These are phyloP conservation scores for Penicillium verrucosum DNA, from an alignment of 2,329 filamentous ascomycete species.

Conservation along the genomic window DNA sequence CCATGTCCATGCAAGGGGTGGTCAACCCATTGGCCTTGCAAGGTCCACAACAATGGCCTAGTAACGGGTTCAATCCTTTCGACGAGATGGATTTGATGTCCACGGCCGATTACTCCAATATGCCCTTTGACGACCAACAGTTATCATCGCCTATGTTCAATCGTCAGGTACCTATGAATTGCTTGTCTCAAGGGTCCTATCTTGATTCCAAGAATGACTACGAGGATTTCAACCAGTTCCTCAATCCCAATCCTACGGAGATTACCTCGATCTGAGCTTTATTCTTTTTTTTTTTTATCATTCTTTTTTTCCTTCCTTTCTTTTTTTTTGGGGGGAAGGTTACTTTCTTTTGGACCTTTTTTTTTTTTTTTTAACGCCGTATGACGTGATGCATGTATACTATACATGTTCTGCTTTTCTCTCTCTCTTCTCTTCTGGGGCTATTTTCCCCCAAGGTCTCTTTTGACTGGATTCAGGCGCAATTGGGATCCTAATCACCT, in stretches of 20 bases:
- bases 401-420: slow-evolving; percentile 27
- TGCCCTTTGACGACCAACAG: slow-evolving; percentile 34
- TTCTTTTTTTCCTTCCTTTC: not conserved
- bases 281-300: not conserved
- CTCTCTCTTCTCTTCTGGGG: slow-evolving; percentile 14
- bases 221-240: slow-evolving; percentile 41
- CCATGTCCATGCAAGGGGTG: slow-evolving; percentile 34
- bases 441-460: slow-evolving; percentile 15
- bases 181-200: slow-evolving; percentile 29
- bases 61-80: slow-evolving; percentile 26
- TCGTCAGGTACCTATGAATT: slow-evolving; percentile 35
- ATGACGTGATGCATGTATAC: slow-evolving; percentile 36
- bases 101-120: slow-evolving; percentile 28
- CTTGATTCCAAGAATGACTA: slow-evolving; percentile 35
- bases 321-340: not conserved
- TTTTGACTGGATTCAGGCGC: slow-evolving; percentile 11
- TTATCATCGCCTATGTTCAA: slow-evolving; percentile 37
- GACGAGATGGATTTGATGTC: slow-evolving; percentile 37
- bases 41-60: slow-evolving; percentile 28
- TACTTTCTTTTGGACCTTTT: not conserved
- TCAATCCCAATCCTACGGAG: slow-evolving; percentile 39
- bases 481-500: slow-evolving; percentile 16
- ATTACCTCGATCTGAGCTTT: slow-evolving; percentile 35
- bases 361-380: slow-evolving; percentile 22
- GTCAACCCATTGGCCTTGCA: slow-evolving; percentile 39